These are phyloP conservation scores for Trichoderma afroharzianum DNA, from an alignment of 2,329 filamentous ascomycete species.

Conservation along the genomic window DNA sequence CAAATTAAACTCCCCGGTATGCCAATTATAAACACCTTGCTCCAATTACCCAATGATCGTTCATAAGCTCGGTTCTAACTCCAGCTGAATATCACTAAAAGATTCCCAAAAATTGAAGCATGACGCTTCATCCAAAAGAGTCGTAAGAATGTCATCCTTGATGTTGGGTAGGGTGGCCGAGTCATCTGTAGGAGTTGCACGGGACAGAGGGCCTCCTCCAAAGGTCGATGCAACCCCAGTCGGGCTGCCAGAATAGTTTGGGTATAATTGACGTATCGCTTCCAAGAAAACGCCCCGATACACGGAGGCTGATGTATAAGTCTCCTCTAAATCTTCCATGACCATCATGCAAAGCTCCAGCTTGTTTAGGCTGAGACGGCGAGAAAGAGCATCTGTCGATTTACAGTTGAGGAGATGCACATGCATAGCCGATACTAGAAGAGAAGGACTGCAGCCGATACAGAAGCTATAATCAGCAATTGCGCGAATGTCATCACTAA, in stretches of 20 bases:
- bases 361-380: neutral
- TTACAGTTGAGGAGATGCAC: constrained; percentile 1
- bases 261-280: neutral
- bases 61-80: neutral
- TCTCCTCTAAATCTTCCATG: neutral
- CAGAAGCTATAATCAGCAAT: neutral
- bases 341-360: constrained; percentile 4
- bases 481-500: neutral
- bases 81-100: constrained; percentile 1
- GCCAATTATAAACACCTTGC: neutral
- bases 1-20: neutral
- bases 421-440: constrained; percentile 4
- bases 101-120: neutral
- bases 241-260: neutral
- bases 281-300: neutral
- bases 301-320: neutral
- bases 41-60: neutral
- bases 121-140: neutral
- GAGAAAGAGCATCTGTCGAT: constrained; percentile 1
- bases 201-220: neutral
- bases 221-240: neutral
- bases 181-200: neutral
- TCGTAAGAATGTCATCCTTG: neutral
- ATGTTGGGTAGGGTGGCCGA: neutral
- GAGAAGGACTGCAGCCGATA: neutral